Evolutionary conservation across 441 rosid genomes (phyloP), one percentile per base, ranked within the genome.

Genomic region (Populus hybrid): DNA sequence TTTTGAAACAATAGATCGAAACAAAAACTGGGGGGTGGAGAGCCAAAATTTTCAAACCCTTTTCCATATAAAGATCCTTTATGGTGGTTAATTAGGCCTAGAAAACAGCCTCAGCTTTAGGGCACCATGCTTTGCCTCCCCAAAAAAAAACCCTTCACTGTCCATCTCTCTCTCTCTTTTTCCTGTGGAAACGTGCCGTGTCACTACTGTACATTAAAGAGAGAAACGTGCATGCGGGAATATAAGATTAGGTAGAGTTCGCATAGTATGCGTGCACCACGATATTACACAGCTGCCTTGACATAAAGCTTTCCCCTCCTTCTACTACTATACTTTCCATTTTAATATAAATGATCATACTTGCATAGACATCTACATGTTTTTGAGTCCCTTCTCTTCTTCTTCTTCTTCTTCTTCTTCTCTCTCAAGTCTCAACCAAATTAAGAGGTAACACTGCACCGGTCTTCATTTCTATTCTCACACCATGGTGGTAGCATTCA

Each of bases 221-320:
- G 78, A 50, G 65, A 77, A 29, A 64, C 35, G 7, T 83, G 86
- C 88, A 83, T 81, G 88, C 88, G 84, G 83, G 80, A 81, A 83
- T 83, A 74, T 72, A 74, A 67, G 72, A 36, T 56, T 70, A 31
- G 35, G 40, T 36, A 16, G 21, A 45, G 1, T 28, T 40, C 24
- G 18, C 14, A 72, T 53, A 16, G 35, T 70, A 69, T 79, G 69
- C 75, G 70, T 50, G 64, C 71, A 23, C 74, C 69, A 40, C 76
- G 67, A 72, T 3, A 56, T 72, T 72, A 71, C 65, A 65, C 65
- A 68, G 35, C n/a, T 38, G 4, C 45, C 50, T 11, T 12, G 1
- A 16, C 9, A 42, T 16, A 35, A 35, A 12, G 53, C 68, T 73
- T 35, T 33, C 31, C 29, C 38, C 14, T 67, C 36, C 50, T 21